Base-by-base conservation (phyloP, 2,329 filamentous ascomycete species). In the Cladosporium austrohemisphaericum region DNA sequence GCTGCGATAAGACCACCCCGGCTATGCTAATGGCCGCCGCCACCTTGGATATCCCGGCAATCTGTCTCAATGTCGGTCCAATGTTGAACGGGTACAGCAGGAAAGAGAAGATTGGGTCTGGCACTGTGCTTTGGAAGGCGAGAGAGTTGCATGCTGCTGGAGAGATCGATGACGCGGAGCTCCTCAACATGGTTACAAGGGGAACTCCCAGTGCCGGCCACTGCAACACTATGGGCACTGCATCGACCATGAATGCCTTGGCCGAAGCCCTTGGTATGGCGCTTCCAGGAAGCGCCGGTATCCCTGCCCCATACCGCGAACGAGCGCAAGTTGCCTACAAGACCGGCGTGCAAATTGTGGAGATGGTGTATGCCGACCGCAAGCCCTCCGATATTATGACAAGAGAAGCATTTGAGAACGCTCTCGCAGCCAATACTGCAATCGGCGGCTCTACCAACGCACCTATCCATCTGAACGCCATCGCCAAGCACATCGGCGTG, bases 391-490 rank as follows among this genome's bases (percentile, higher is more conserved):
- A 80, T 51, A 75, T 80, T 57, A 71, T 80, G 71, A 79, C 76
- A 1, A 67, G 75, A 3, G 61, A 73, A 49, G 76, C 77, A 1
- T 80, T 80, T 50, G 76, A 80, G 62, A 80, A 80, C 52, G 76
- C 75, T 5, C 76, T 80, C 22, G 73, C 74, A 5, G 71, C 70
- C 33, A 79, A 78, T 52, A 76, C 75, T 1, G 76, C 77, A 16
- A 77, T 80, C 46, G 77, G 77, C 20, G 77, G 77, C 11, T 77
- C 74, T 53, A 79, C 77, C 3, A 80, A 80, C 53, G 76, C 77
- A 0, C 76, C 76, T 0, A 78, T 80, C 41, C 77, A 80, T 57
- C 63, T 80, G 40, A 75, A 73, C 31, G 77, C 77, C 8, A 71
- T 80, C 18, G 77, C 77, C 2, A 75, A 74, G 52, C 77, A 80